phyloP scores from a whole-genome alignment of 371 early-diverging fungal genomes.

The Funneliformis caledonium region DNA sequence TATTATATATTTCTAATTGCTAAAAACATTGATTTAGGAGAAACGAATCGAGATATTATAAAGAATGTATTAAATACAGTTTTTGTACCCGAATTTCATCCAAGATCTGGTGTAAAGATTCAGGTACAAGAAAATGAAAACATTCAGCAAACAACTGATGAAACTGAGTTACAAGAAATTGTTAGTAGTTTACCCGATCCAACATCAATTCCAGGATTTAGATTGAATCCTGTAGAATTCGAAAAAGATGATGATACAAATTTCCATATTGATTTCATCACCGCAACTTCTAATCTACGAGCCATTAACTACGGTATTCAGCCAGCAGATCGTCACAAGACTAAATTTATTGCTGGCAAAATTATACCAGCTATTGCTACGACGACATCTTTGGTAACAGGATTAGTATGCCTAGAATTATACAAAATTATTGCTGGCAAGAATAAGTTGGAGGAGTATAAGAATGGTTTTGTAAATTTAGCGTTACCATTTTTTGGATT shows the following conservation, averaged over 20 bases:
- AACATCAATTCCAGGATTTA: constrained; percentile 72
- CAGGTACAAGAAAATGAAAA: constrained; percentile 90
- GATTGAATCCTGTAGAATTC: constrained; percentile 90
- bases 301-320: constrained; percentile 96
- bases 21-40: constrained; percentile 37
- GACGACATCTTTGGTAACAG: constrained; percentile 99
- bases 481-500: constrained; percentile 99
- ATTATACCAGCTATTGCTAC: constrained; percentile 99
- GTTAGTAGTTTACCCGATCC: constrained; percentile 74
- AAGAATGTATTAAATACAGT: constrained; percentile 67
- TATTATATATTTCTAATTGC: background rate
- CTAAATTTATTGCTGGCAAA: constrained; percentile 99
- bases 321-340: constrained; percentile 92
- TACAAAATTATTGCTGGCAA: constrained; percentile 90
- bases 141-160: constrained; percentile 54
- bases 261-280: constrained; percentile 99
- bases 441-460: constrained; percentile 91
- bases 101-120: constrained; percentile 95
- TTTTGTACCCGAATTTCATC: constrained; percentile 85
- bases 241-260: constrained; percentile 99
- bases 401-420: constrained; percentile 97
- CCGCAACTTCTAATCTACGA: constrained; percentile 97
- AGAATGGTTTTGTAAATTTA: constrained; percentile 99
- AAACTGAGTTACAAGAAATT: constrained; percentile 69
- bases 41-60: constrained; percentile 74